phyloP scores from a whole-genome alignment of 371 early-diverging fungal genomes.

The Mortierella sp. region DNA sequence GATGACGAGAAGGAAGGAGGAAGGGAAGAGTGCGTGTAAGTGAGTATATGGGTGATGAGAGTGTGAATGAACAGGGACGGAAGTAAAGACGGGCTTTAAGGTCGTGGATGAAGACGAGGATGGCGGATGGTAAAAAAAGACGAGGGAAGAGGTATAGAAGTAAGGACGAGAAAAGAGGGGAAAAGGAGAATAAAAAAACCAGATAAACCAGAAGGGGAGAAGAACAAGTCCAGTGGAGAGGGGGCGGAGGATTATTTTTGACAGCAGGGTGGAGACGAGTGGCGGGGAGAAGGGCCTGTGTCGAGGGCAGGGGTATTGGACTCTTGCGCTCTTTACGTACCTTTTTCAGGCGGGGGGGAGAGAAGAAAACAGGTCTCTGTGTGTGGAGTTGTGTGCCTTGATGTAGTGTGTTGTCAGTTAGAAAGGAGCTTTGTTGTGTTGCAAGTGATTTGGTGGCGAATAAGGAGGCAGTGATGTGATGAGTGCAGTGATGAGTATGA shows the following conservation, averaged over 20 bases:
- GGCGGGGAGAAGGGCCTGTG: background rate
- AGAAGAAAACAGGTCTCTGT: background rate
- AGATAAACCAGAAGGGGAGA: too few relatives aligned
- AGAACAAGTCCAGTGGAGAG: too few relatives aligned
- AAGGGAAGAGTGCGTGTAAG: background rate
- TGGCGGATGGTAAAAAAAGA: background rate
- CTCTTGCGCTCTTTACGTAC: background rate
- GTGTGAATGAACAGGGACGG: background rate
- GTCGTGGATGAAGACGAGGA: background rate
- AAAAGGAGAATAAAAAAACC: background rate
- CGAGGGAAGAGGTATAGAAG: background rate
- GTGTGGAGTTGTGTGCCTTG: background rate
- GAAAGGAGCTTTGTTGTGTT: background rate
- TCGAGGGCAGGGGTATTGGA: background rate
- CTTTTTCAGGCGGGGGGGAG: background rate
- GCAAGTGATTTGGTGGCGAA: too few relatives aligned
- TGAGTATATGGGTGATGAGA: background rate
- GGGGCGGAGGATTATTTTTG: too few relatives aligned
- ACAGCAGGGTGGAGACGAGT: too few relatives aligned
- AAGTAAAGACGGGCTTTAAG: too few relatives aligned
- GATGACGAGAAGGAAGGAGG: background rate
- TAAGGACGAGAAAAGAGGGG: background rate
- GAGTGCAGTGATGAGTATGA: background rate
- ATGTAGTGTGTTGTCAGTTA: too few relatives aligned
- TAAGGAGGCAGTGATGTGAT: background rate